Conservation (phyloP, 2,329 filamentous ascomycete genomes). For the Blastomyces parvus region DNA sequence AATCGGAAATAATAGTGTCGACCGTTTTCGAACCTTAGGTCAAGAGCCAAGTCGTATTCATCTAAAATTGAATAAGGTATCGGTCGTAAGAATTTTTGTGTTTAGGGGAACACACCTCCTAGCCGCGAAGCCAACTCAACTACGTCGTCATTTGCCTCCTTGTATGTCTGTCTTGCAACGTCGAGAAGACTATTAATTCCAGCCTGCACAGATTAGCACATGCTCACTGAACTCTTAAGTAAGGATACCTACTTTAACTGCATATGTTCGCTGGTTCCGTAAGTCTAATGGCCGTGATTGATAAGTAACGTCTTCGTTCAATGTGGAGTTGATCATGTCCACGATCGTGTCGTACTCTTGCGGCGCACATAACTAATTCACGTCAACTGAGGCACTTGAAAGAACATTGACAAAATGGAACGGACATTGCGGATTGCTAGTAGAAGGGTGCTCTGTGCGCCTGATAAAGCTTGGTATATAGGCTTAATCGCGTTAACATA, state of each 20-base stretch:
- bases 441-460: constrained; percentile 56
- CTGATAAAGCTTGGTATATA: constrained; percentile 57
- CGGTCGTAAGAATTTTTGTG: not conserved
- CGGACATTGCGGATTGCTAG: constrained; percentile 53
- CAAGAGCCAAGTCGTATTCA: constrained; percentile 49
- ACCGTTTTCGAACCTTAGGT: constrained; percentile 64
- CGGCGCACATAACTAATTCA: constrained; percentile 51
- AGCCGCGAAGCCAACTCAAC: constrained; percentile 60
- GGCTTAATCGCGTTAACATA: constrained; percentile 61
- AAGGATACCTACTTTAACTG: constrained; percentile 54
- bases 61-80: constrained; percentile 36
- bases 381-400: not conserved
- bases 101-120: constrained; percentile 42
- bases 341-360: constrained; percentile 53
- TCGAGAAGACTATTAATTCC: constrained; percentile 79
- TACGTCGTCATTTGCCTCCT: constrained; percentile 73
- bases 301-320: constrained; percentile 74
- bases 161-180: constrained; percentile 79
- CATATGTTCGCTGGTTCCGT: constrained; percentile 82
- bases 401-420: not conserved
- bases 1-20: constrained; percentile 74
- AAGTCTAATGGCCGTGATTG: constrained; percentile 72
- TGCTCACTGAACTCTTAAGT: not conserved
- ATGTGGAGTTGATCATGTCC: constrained; percentile 54
- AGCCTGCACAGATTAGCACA: constrained; percentile 41